A percentile compares a stretch with the other conserved stretches of the same genome.
phyloP scores from a whole-genome alignment of 1,284 basidiomycete species.

The Heliocybe sulcata region DNA sequence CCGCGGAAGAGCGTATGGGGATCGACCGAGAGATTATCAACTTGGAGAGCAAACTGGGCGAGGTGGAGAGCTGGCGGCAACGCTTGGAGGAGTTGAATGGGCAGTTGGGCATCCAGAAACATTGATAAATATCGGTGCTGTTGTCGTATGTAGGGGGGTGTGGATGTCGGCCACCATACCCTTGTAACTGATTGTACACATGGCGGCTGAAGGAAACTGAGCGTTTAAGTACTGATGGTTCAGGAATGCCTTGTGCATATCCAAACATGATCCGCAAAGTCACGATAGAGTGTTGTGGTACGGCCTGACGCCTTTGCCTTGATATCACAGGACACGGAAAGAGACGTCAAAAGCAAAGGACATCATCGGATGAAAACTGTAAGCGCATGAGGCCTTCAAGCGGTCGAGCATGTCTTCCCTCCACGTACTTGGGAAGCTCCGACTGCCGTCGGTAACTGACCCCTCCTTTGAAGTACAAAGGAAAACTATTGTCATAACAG shows the following conservation, averaged over 20 bases:
- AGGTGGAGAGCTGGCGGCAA: constrained; percentile 62
- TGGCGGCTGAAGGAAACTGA: no score
- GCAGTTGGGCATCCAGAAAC: constrained; percentile 29
- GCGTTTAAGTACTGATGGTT: no score
- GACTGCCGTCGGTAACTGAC: no score
- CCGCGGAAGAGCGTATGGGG: constrained; percentile 66
- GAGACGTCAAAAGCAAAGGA: background rate
- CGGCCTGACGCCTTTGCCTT: background rate
- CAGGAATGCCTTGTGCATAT: background rate
- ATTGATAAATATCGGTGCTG: background rate
- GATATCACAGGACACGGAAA: background rate
- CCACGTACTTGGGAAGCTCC: background rate
- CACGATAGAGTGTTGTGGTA: background rate
- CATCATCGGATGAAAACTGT: background rate
- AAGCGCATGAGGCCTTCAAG: background rate
- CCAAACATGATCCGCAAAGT: background rate
- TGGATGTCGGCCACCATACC: no score
- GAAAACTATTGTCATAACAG: no score
- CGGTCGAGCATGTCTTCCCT: background rate
- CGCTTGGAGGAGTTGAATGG: constrained; percentile 51
- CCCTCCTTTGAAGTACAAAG: no score
- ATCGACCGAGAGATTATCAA: constrained; percentile 64
- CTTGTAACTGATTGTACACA: no score
- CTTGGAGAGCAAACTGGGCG: constrained; percentile 59
- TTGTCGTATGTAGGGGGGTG: no score